These are phyloP conservation scores for Pythium diclinum DNA, from an alignment of 352 stramenopile genomes.

Conservation along the genomic window DNA sequence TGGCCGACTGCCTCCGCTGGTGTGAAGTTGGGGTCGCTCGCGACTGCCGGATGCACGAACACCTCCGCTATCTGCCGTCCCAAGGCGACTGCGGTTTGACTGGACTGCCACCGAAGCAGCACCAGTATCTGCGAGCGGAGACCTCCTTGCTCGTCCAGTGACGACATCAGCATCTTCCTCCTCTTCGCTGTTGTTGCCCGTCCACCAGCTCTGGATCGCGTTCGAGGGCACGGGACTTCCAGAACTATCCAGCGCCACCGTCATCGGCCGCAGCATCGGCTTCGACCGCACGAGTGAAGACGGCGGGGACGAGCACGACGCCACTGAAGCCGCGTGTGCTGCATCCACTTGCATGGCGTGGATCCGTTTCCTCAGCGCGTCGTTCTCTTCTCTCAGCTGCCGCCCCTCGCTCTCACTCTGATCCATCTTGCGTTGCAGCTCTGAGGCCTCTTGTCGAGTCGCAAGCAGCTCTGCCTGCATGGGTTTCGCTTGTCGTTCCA, in stretches of 20 bases:
- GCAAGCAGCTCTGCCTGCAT: conserved; percentile 32
- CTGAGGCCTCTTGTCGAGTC: conserved; percentile 17
- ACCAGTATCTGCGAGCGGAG: not conserved
- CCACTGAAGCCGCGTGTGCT: not conserved
- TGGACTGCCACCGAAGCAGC: not conserved
- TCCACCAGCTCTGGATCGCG: conserved; percentile 65
- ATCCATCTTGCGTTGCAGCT: conserved; percentile 1
- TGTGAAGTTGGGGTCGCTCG: conserved; percentile 10
- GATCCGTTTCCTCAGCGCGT: not conserved
- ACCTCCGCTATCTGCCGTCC: not conserved
- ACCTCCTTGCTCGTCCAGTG: not conserved
- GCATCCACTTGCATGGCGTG: not conserved
- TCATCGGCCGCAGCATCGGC: conserved; percentile 15
- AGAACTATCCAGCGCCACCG: conserved; percentile 25
- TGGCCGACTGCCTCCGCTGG: conserved; percentile 27
- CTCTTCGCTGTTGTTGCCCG: conserved; percentile 26
- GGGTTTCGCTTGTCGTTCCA: conserved; percentile 27
- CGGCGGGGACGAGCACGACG: not conserved
- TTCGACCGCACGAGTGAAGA: conserved; percentile 22
- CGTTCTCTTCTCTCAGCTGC: conserved; percentile 3
- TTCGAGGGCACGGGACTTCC: conserved; percentile 1
- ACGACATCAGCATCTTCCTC: conserved; percentile 2
- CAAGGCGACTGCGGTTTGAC: not conserved
- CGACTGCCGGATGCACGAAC: not conserved
- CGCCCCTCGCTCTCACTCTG: not conserved